Base-by-base conservation (phyloP, 257 asterid species). In the Ajuga chamaepitys region DNA sequence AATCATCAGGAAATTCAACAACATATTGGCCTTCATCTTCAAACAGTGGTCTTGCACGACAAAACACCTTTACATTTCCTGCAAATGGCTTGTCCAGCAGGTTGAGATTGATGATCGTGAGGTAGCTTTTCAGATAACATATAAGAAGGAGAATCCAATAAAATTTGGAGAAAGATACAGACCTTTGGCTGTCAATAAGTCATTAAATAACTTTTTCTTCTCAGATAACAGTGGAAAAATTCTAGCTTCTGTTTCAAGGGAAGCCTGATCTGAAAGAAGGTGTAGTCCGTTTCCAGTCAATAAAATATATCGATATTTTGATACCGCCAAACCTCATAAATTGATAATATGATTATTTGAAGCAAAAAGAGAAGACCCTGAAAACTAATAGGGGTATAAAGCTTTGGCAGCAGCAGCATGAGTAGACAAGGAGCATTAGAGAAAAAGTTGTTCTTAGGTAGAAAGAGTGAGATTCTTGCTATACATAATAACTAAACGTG, bases 141-240 rank as follows among this genome's bases (percentile, higher is more conserved):
- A 45, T 55, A 26, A 66, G 62, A 53, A 64, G 62, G 30, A 66
- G 41, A 52, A 68, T 60, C 67, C n/a, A 28, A 68, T 67, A 67
- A 45, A 70, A 62, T 64, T 64, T 55, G 59, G 63, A 52, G 68
- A 61, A 71, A 52, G 37, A 11, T 45, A 62, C 9, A 61, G 77
- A 94, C 99, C 99, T 82, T 90, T 85, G 66, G 97, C 87, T 55
- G 96, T 90, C 86, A 94, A 79, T 59, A 90, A 74, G 70, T 94
- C 95, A 77, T 94, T 94, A 78, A 85, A 90, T 68, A 94, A 70
- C 74, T 70, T 86, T 79, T 83, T 94, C 91, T 90, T 94, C 85
- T 94, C 99, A 18, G 80, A 79, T 68, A 94, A 58, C 74, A 94
- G 81, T 1, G 97, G 97, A 62, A 88, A 83, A 68, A 94, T 81